Base-by-base conservation (phyloP, 495 filamentous ascomycete species). In the Friedmanniomyces endolithicus region DNA sequence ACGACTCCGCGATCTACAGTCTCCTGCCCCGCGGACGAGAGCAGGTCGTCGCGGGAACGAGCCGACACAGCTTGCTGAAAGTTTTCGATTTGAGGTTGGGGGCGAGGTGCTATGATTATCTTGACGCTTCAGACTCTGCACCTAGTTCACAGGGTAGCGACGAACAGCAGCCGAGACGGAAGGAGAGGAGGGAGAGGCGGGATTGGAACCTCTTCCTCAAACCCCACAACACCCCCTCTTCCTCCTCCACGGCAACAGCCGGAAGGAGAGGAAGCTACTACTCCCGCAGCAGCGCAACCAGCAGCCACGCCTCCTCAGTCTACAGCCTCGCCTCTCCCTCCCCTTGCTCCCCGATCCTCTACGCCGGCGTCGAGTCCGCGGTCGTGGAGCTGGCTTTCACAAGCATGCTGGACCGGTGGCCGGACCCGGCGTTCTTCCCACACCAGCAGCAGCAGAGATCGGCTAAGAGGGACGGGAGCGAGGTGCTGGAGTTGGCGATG, bases 51-150 rank as follows among this genome's bases (percentile, higher is more conserved):
- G 76, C 75, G 17, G 83, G 82, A 17, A 72, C 72, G 0, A 72
- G 73, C 11, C 72, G 72, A 11, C 74, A 83, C 60, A 75, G 73
- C 41, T 61, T 82, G 16, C 64, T 86, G 9, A 85, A 85, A 58
- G 63, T 84, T 1, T 86, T 84, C 55, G 81, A 86, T 61, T 64
- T 86, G 33, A 78, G 83, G 35, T 72, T 81, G 69, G 76, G 72
- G 8, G 69, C 66, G 6, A 61, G 66, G 29, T 61, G 57, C 20
- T 71, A 71, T 57, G 52, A 58, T 22, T 59, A 61, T 41, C 55
- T 68, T 22, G 60, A 65, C 35, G 53, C 48, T 14, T 11, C 11
- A 31, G 9, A 31, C 27, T 4, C 27, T 9, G 27, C 27, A 9
- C 9, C 27, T 9, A 9, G 9, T 4, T 9, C 4, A 9, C 27